Evolutionary conservation across 768 basidiomycete genomes (phyloP).

Genomic region (Cystofilobasidium ferigula): DNA sequence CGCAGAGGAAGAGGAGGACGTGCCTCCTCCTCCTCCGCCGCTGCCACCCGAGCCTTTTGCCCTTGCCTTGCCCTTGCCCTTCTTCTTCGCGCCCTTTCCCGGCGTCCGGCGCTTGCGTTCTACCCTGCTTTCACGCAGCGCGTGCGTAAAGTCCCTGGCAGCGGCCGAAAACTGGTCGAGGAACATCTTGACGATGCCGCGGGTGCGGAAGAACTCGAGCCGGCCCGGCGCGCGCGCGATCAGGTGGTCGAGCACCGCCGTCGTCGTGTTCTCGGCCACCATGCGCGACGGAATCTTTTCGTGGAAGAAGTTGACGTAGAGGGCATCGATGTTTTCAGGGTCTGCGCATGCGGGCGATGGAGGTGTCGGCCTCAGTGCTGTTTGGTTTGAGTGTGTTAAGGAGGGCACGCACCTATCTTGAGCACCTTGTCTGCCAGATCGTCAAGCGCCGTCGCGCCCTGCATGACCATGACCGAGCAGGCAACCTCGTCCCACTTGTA

Average conservation of each 20-base stretch:
- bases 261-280: constrained; percentile 70
- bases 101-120: constrained; percentile 52
- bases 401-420: constrained; percentile 47
- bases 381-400: not conserved
- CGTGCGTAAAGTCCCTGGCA: constrained; percentile 67
- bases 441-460: constrained; percentile 82
- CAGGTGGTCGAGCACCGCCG: constrained; percentile 65
- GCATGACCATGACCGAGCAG: constrained; percentile 89
- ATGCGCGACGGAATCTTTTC: constrained; percentile 89
- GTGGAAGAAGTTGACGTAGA: constrained; percentile 87
- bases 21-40: not conserved
- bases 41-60: not conserved
- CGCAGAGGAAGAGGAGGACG: not conserved
- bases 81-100: constrained; percentile 50
- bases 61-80: constrained; percentile 34
- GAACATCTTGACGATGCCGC: constrained; percentile 83
- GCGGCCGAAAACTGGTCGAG: constrained; percentile 68
- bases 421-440: constrained; percentile 82
- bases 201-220: constrained; percentile 73
- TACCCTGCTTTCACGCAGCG: constrained; percentile 63
- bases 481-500: constrained; percentile 84
- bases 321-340: constrained; percentile 63
- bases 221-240: constrained; percentile 62
- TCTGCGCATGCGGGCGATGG: constrained; percentile 41
- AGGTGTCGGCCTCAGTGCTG: not conserved